These are phyloP conservation scores for Apiotrichum siamense DNA, from an alignment of 1,284 basidiomycete species.

Conservation along the genomic window DNA sequence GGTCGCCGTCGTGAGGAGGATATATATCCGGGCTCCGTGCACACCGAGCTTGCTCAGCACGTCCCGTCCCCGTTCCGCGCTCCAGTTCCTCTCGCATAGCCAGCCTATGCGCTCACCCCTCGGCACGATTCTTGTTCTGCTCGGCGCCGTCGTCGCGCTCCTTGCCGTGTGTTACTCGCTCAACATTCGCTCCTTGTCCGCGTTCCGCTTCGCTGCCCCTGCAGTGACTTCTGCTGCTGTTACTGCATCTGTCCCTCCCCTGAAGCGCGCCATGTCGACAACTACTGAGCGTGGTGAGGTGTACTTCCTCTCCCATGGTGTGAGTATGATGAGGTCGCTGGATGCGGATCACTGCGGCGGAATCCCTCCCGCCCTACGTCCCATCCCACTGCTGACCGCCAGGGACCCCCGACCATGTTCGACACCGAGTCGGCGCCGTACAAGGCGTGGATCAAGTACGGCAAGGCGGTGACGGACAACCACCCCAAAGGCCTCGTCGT, in stretches of 20 bases:
- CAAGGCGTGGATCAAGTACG: constrained; percentile 46
- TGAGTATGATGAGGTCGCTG: constrained; percentile 12
- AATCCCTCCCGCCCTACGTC: not conserved
- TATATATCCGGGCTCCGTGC: no score
- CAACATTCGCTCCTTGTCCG: not conserved
- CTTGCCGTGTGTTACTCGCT: not conserved
- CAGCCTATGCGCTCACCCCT: not conserved
- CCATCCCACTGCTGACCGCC: not conserved
- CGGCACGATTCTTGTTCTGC: not conserved
- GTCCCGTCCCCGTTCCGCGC: no score
- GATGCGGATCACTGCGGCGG: no score
- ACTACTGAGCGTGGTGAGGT: constrained; percentile 28
- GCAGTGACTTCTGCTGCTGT: not conserved
- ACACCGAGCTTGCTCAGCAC: no score
- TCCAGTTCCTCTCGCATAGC: not conserved
- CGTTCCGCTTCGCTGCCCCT: not conserved
- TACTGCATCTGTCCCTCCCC: not conserved
- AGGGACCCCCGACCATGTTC: constrained; percentile 50
- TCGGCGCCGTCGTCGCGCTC: constrained; percentile 7
- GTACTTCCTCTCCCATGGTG: constrained; percentile 44
- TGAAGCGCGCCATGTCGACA: not conserved
- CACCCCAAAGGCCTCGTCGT: constrained; percentile 47
- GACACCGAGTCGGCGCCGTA: constrained; percentile 42
- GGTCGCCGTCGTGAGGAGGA: no score
- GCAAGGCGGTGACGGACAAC: constrained; percentile 28